Evolutionary conservation across 768 basidiomycete genomes (phyloP), one percentile per base, ranked within the genome.

Genomic region (Tylopilus felleus): DNA sequence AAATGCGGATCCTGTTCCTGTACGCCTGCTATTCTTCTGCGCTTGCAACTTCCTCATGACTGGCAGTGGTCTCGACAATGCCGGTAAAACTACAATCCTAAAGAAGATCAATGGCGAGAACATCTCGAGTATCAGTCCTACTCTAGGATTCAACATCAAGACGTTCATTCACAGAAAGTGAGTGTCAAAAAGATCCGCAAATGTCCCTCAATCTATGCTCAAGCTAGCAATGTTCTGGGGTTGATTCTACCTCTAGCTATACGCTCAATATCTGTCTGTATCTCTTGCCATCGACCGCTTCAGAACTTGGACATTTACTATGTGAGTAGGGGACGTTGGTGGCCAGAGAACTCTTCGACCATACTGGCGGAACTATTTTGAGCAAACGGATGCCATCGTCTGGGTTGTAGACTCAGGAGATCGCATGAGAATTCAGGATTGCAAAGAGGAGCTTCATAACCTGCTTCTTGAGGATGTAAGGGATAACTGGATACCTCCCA

Each of bases 371-470:
- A 99, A 98, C 71, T 98, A 98, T 74, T 98, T 98, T 62, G 97
- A 99, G 72, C 92, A 94, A 72, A 98, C 97, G 10, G 97, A 98
- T 72, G 96, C 90, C 8, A 78, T 99, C 41, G 93, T 98, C 31
- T 99, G 97, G 97, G 96, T 99, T 17, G 95, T 99, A 39, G 97
- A 99, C 75, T 96, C 94, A 0, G 82, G 88, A 35, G 96, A 98
- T 73, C 81, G 90, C 39, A 78, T 93, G 75, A 82, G 97, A 57
- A 91, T 97, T 81, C 73, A 77, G 46, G 95, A 98, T 69, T 98
- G 96, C 73, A 88, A 80, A 65, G 76, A 84, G 46, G 97, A 99
- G 72, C 78, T 98, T 21, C 85, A 88, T 61, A 85, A 79, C 62
- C 79, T 99, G 44, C 77, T 98, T 49, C 81, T 85, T 19, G 95